Percentiles rank a stretch among this genome's conserved stretches.
Evolutionary conservation across 139 green algal species (phyloP).

Genomic region (Tetraselmis striata): DNA sequence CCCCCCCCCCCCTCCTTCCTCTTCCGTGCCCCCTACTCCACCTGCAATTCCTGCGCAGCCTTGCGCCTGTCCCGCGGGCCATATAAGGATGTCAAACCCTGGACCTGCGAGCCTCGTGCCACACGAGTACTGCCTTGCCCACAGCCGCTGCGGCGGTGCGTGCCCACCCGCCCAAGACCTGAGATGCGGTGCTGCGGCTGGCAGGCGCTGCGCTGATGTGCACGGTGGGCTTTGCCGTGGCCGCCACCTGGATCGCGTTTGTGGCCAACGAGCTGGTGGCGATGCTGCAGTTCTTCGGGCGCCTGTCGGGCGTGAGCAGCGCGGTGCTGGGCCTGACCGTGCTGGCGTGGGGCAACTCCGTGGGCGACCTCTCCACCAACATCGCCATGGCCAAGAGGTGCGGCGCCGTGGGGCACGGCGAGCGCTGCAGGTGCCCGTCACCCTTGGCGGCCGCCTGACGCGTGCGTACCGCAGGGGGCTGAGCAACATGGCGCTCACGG

Average conservation of each 20-base stretch:
- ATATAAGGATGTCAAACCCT: too few relatives aligned
- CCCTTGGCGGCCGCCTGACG: too few relatives aligned
- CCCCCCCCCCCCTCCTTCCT: not conserved
- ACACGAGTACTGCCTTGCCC: too few relatives aligned
- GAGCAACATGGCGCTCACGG: slow-evolving; percentile 77
- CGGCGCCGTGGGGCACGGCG: too few relatives aligned
- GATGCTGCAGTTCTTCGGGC: slow-evolving; percentile 55
- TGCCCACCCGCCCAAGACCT: too few relatives aligned
- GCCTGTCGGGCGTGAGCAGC: slow-evolving; percentile 43
- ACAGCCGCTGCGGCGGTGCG: too few relatives aligned
- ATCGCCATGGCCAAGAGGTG: slow-evolving; percentile 55
- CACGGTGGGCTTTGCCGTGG: slow-evolving; percentile 61
- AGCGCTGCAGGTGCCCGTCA: too few relatives aligned
- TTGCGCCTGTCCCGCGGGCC: too few relatives aligned
- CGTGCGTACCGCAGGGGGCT: slow-evolving; percentile 31
- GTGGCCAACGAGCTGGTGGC: slow-evolving; percentile 59
- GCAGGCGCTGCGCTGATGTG: slow-evolving; percentile 46
- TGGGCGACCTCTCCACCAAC: slow-evolving; percentile 83
- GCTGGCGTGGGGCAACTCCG: slow-evolving; percentile 80
- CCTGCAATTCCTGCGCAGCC: too few relatives aligned
- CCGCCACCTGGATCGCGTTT: slow-evolving; percentile 69
- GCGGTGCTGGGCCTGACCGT: slow-evolving; percentile 78
- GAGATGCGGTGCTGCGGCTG: not conserved
- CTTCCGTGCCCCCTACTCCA: too few relatives aligned
- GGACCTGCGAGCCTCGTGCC: too few relatives aligned